These are phyloP conservation scores for Pseudogymnoascus sp. DNA, from an alignment of 2,329 filamentous ascomycete species.

Conservation along the genomic window DNA sequence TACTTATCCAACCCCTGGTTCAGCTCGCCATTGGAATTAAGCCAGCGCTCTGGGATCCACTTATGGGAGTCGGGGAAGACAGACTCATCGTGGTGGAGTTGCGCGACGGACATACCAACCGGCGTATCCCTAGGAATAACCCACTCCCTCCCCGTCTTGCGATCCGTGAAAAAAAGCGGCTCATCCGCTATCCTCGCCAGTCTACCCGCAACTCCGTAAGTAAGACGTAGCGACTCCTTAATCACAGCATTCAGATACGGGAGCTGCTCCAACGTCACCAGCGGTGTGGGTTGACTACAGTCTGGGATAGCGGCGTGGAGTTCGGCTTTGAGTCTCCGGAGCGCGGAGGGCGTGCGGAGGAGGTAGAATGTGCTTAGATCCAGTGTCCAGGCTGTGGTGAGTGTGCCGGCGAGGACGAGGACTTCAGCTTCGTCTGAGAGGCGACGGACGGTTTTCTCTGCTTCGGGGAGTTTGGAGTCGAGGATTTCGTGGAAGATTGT, in stretches of 20 bases:
- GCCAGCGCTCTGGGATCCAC: constrained; percentile 36
- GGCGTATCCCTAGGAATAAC: constrained; percentile 26
- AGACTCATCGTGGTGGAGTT: constrained; percentile 34
- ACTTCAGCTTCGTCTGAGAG: constrained; percentile 14
- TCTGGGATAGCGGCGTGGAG: constrained; percentile 21
- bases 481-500: constrained; percentile 6
- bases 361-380: constrained; percentile 31
- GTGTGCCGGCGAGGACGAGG: constrained; percentile 29
- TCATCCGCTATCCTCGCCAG: constrained; percentile 22
- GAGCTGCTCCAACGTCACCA: constrained; percentile 21
- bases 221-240: constrained; percentile 29
- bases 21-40: constrained; percentile 21
- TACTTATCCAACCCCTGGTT: constrained; percentile 30
- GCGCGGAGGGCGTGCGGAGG: constrained; percentile 27
- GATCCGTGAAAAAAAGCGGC: constrained; percentile 16
- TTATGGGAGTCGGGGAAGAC: constrained; percentile 32
- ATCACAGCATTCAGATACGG: constrained; percentile 29
- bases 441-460: not conserved
- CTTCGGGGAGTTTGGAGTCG: not conserved
- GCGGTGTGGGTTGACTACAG: constrained; percentile 7
- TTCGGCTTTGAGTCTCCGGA: constrained; percentile 29
- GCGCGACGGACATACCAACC: constrained; percentile 33
- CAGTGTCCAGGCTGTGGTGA: constrained; percentile 32
- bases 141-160: constrained; percentile 11
- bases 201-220: constrained; percentile 26